Percentiles rank a stretch among this genome's conserved stretches.
Conservation (phyloP, 257 asterid species). For the Solanum clarkiae region DNA sequence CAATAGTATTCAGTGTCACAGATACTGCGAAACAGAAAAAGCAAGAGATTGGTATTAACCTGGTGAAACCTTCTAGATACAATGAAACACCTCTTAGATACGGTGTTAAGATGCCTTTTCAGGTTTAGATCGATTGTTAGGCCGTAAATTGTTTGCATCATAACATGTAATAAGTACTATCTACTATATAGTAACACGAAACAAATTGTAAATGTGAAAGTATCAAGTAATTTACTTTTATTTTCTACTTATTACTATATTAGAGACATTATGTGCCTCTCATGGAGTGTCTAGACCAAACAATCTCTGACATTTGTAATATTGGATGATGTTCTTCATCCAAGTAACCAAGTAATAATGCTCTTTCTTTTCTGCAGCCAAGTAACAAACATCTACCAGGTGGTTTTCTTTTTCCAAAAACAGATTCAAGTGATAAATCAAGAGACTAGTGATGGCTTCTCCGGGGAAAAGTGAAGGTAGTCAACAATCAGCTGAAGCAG, state of each 20-base stretch:
- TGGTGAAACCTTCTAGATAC: background rate
- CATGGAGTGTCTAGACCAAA: background rate
- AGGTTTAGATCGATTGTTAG: background rate
- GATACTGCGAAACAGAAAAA: background rate
- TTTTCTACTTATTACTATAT: background rate
- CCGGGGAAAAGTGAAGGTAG: constrained; percentile 20
- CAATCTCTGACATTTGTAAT: background rate
- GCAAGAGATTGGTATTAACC: background rate
- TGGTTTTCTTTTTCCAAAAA: background rate
- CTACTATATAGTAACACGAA: background rate
- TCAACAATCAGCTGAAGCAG: constrained; percentile 15
- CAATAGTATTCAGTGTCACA: background rate
- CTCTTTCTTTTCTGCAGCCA: background rate
- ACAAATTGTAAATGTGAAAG: background rate
- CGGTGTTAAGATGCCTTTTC: background rate
- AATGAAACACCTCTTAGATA: background rate
- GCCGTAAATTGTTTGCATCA: background rate
- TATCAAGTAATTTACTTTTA: background rate
- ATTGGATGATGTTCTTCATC: background rate
- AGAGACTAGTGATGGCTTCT: constrained; percentile 16
- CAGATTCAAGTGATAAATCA: background rate
- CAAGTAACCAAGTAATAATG: background rate
- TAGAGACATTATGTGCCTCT: background rate
- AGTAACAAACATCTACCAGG: background rate
- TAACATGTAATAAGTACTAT: background rate